Base-by-base conservation (phyloP, 1,284 basidiomycete genomes). In the Agroathelia rolfsii region DNA sequence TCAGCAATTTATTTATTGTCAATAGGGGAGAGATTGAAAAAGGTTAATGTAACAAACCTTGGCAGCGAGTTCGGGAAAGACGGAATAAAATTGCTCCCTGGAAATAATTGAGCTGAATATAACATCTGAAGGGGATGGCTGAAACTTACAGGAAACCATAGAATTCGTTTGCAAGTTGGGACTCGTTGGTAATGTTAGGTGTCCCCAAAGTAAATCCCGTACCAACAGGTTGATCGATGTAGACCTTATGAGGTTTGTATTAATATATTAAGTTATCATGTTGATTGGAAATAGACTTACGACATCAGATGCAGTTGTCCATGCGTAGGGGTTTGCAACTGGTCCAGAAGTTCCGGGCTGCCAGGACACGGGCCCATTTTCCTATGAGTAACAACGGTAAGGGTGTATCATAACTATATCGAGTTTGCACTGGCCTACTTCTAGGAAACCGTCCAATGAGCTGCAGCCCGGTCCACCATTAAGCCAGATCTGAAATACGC, bases 381-480 rank as follows among this genome's bases (percentile, higher is more conserved):
- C 60, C 38, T 56, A n/a, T n/a, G n/a, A n/a, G n/a, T n/a, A n/a
- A n/a, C n/a, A n/a, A n/a, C n/a, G n/a, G n/a, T n/a, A n/a, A n/a
- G n/a, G 24, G 17, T 5, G 19, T 31, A 31, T 7, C 10, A 24
- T 28, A 13, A 18, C n/a, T 18, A 28, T 6, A 12, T 6, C 16
- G 27, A n/a, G 27, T 28, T 6, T 9, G n/a, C 6, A 13, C 25
- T 24, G 22, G 22, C 22, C 16, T 12, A 27, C 16, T 9, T n/a
- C n/a, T n/a, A 90, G 62, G 11, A 89, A 64, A 13, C 86, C 87
- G 2, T 80, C 78, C 3, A 76, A 81, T n/a, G 72, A 83, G 43
- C 68, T 76, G 52, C 79, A 81, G 4, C 80, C 83, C 10, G 85
- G 83, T 4, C 85, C 85, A 28, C 88, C 89, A 47, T 89, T 92